Base-by-base conservation (phyloP, 2,329 filamentous ascomycete species). In the Pezizomycotina sp. region DNA sequence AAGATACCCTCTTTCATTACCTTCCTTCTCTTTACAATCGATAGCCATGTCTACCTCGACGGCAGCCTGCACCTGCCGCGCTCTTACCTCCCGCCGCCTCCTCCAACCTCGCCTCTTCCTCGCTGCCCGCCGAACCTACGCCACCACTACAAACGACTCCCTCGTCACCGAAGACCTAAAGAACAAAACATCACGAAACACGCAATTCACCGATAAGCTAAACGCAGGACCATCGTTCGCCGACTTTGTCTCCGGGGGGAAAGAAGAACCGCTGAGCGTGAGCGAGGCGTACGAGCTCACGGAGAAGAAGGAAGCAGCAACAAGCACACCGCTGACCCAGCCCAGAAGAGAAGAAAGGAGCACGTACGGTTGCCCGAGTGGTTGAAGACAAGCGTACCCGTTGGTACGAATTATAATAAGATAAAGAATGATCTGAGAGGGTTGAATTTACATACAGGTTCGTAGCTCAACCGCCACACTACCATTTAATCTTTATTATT, bases 351-450 rank as follows among this genome's bases (percentile, higher is more conserved):
- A 65, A 53, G 70, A 73, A 71, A 71, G 55, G 63, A 69, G 52
- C 71, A 76, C 52, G 75, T 71, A 31, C 74, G 89, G 30, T 64
- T 98, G 31, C 89, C 89, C 13, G 70, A 77, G 49, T 98, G 89
- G 89, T 71, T 98, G 46, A 93, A 95, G 66, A 98, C 86, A 14
- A 80, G 83, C 2, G 89, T 98, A 38, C 89, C 89, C 0, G 72
- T 73, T 8, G 76, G 76, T 45, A 77, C 69, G 38, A 91, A 91
- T 61, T 93, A 77, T 65, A 91, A 91, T 62, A 80, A 81, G 53
- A 92, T 98, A 59, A 93, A 92, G 65, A 74, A 77, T 47, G 89
- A 98, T 58, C 62, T 98, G 48, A 71, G 89, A 22, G 89, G 89
- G 0, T 62, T 98, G 42, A 78, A 79, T 39, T 64, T 98, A 38